Evolutionary conservation across 2,329 filamentous ascomycete species (phyloP).

Genomic region (Pyricularia grisea): DNA sequence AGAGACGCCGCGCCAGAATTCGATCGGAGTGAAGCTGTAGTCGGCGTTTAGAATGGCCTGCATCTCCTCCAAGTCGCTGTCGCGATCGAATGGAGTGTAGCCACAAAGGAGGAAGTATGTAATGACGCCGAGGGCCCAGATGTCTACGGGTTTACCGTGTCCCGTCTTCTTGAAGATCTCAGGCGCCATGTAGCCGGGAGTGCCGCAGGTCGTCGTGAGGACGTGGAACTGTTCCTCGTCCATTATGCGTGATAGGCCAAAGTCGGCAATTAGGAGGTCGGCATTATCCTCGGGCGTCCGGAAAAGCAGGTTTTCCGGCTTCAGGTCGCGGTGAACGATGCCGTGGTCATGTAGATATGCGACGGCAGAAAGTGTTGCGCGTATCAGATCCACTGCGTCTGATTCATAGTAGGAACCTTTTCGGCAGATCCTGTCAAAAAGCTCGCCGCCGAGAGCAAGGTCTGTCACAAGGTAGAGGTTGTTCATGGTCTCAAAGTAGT

Average conservation of each 20-base stretch:
- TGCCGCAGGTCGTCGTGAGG: conserved; percentile 93
- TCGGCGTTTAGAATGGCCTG: conserved; percentile 95
- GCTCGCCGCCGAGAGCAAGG: conserved; percentile 87
- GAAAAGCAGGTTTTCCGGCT: conserved; percentile 95
- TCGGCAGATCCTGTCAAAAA: conserved; percentile 97
- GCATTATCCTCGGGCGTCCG: conserved; percentile 96
- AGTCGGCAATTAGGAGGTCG: conserved; percentile 93
- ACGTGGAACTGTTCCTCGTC: conserved; percentile 98
- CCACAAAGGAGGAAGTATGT: conserved; percentile 97
- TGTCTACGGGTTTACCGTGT: conserved; percentile 94
- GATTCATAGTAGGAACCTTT: conserved; percentile 98
- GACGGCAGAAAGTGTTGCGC: conserved; percentile 91
- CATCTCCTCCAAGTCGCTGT: conserved; percentile 98
- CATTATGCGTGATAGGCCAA: conserved; percentile 94
- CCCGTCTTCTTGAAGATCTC: conserved; percentile 99
- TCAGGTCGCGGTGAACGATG: conserved; percentile 95
- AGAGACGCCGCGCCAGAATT: conserved; percentile 95
- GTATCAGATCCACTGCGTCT: conserved; percentile 90
- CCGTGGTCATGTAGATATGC: conserved; percentile 97
- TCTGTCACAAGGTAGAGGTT: conserved; percentile 98
- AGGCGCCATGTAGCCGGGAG: conserved; percentile 97
- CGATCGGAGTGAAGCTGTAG: conserved; percentile 87
- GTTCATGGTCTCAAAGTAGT: conserved; percentile 99
- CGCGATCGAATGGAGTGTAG: conserved; percentile 95
- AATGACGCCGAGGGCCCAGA: conserved; percentile 97